Conservation (phyloP, 768 basidiomycete species). For the Dioszegia aurantiaca region DNA sequence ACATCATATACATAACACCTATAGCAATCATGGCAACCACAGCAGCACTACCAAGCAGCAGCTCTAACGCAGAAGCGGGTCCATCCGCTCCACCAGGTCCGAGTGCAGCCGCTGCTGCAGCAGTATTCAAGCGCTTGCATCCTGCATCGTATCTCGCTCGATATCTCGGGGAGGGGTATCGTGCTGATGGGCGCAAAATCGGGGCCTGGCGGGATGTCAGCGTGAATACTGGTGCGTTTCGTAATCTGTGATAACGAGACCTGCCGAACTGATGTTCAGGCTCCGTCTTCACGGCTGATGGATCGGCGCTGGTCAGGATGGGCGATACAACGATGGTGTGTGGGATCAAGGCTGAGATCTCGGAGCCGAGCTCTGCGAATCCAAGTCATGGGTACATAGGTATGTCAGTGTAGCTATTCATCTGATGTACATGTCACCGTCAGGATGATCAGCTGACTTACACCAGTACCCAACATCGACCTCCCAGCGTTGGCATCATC, state of each 20-base stretch:
- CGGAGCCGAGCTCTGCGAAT: slow-evolving; percentile 76
- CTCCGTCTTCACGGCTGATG: slow-evolving; percentile 89
- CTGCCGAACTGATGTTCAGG: slow-evolving; percentile 59
- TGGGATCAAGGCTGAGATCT: slow-evolving; percentile 92
- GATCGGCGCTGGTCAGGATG: slow-evolving; percentile 83
- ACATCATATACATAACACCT: not conserved
- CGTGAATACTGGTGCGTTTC: slow-evolving; percentile 67
- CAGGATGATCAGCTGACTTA: not conserved
- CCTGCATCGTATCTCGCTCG: slow-evolving; percentile 82
- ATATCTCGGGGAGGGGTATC: slow-evolving; percentile 70
- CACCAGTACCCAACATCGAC: slow-evolving; percentile 81
- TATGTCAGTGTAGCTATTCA: slow-evolving; percentile 56
- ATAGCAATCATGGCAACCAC: slow-evolving; percentile 2
- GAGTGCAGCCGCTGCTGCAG: slow-evolving; percentile 19
- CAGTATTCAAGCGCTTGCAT: slow-evolving; percentile 80
- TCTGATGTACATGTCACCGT: too few species aligned
- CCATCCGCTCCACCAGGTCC: slow-evolving; percentile 18
- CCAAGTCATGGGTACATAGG: slow-evolving; percentile 79
- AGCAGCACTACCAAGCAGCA: not conserved
- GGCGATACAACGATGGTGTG: slow-evolving; percentile 95
- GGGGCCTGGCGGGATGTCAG: slow-evolving; percentile 70
- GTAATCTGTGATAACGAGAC: too few species aligned
- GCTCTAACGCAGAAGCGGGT: slow-evolving; percentile 15
- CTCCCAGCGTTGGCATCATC: slow-evolving; percentile 89
- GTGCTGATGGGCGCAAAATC: slow-evolving; percentile 79